These are phyloP conservation scores for Oryza nivara DNA, from an alignment of 176 grass and related monocot genomes.

Conservation along the genomic window DNA sequence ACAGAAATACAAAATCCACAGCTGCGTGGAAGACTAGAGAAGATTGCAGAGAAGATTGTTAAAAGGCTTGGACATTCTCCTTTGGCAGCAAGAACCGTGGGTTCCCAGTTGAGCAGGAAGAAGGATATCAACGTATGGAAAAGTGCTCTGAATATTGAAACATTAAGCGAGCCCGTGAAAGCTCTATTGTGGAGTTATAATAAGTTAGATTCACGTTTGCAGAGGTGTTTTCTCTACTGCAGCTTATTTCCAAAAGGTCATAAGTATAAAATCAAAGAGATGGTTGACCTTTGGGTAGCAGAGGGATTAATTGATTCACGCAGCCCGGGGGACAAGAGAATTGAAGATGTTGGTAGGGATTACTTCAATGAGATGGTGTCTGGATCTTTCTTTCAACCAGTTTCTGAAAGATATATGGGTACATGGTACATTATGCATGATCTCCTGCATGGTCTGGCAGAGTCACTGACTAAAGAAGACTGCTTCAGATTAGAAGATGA, in stretches of 20 bases:
- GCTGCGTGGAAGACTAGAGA: not conserved
- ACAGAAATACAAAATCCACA: not conserved
- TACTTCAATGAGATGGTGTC: slow-evolving; percentile 21
- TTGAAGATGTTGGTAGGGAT: not conserved
- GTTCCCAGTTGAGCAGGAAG: not conserved
- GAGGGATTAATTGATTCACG: not conserved
- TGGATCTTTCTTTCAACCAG: not conserved
- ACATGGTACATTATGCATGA: slow-evolving; percentile 7
- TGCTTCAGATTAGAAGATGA: slow-evolving; percentile 41
- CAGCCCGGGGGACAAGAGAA: not conserved
- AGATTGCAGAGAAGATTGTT: not conserved
- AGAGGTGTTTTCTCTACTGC: slow-evolving; percentile 13
- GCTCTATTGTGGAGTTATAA: slow-evolving; percentile 32
- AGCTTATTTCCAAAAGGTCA: slow-evolving; percentile 28
- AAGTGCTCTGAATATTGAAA: not conserved
- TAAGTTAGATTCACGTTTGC: slow-evolving; percentile 15
- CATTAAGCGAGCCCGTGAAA: not conserved
- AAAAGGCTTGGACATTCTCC: slow-evolving; percentile 24
- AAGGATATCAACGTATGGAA: not conserved
- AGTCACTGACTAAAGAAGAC: not conserved
- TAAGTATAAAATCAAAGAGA: not conserved
- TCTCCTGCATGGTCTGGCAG: not conserved
- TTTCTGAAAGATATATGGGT: no score
- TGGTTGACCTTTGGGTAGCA: not conserved
- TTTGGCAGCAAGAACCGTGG: slow-evolving; percentile 25